A percentile compares a stretch with the other conserved stretches of the same genome.
phyloP scores from a whole-genome alignment of 177 flowering plant species.

The Vitis hybrid region DNA sequence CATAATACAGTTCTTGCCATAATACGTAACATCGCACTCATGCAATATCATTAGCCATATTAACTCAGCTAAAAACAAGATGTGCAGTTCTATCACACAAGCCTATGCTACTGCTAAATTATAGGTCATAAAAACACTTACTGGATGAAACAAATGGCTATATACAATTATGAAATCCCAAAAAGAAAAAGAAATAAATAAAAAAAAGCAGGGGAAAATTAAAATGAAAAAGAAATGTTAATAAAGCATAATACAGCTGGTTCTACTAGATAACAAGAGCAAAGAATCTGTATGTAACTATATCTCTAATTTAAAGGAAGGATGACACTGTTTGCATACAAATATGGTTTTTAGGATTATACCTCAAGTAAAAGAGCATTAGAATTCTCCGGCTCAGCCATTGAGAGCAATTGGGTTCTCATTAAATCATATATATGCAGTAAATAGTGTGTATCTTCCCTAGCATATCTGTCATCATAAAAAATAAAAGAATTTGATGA shows the following conservation, averaged over 20 bases:
- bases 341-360: not conserved
- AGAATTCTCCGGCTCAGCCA: slow-evolving; percentile 40
- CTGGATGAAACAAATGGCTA: too few relatives aligned
- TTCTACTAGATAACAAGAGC: too few relatives aligned
- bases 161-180: too few relatives aligned
- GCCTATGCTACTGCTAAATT: too few relatives aligned
- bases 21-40: not conserved
- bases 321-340: not conserved
- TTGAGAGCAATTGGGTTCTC: slow-evolving; percentile 51
- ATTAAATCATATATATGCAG: slow-evolving; percentile 84
- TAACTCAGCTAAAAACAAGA: not conserved
- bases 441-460: slow-evolving; percentile 97
- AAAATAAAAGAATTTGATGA: not conserved
- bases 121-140: too few relatives aligned
- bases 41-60: not conserved
- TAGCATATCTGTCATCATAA: slow-evolving; percentile 73
- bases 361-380: slow-evolving; percentile 73
- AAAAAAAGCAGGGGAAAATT: too few relatives aligned
- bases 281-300: too few relatives aligned
- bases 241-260: too few relatives aligned
- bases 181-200: too few relatives aligned
- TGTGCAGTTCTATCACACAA: not conserved
- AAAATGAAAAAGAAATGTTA: too few relatives aligned
- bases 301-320: too few relatives aligned
- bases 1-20: not conserved